Percentiles rank a stretch among this genome's conserved stretches.
Evolutionary conservation across 306 rosid genomes (phyloP).

Genomic region (Phaseolus lunatus): DNA sequence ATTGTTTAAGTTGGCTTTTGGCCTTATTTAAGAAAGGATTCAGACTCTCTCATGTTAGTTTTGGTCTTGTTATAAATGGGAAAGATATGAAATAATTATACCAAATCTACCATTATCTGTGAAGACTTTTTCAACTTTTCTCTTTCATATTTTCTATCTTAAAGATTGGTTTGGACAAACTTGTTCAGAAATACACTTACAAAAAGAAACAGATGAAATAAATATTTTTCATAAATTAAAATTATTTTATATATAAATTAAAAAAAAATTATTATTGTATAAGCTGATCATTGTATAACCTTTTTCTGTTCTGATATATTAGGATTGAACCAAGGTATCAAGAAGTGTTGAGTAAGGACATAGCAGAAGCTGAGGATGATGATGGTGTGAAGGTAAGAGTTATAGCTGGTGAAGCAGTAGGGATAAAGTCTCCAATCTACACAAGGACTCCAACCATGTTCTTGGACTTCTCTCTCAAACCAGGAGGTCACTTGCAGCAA

Average conservation of each 20-base stretch:
- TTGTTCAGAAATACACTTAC: too few species aligned
- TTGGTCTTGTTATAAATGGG: not conserved
- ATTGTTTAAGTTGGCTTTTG: not conserved
- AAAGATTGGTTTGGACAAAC: too few species aligned
- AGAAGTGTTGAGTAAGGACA: slow-evolving; percentile 69
- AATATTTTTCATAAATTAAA: too few species aligned
- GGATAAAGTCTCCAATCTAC: slow-evolving; percentile 70
- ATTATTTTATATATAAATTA: too few species aligned
- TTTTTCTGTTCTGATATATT: not conserved
- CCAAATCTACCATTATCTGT: not conserved
- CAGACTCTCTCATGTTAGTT: not conserved
- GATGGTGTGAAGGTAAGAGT: slow-evolving; percentile 76
- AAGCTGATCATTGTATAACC: not conserved
- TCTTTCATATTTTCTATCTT: not conserved
- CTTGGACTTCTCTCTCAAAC: slow-evolving; percentile 74
- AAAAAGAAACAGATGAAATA: too few species aligned
- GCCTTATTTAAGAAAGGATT: not conserved
- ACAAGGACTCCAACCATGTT: slow-evolving; percentile 86
- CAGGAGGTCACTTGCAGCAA: slow-evolving; percentile 66
- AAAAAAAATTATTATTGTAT: not conserved
- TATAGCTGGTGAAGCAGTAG: slow-evolving; percentile 82
- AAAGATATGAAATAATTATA: not conserved
- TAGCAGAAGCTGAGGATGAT: slow-evolving; percentile 65
- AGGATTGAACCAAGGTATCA: slow-evolving; percentile 89
- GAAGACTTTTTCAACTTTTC: not conserved